A percentile compares a stretch with the other conserved stretches of the same genome.
These are phyloP conservation scores for Pholiota adiposa DNA, from an alignment of 1,284 basidiomycete species.

Conservation along the genomic window DNA sequence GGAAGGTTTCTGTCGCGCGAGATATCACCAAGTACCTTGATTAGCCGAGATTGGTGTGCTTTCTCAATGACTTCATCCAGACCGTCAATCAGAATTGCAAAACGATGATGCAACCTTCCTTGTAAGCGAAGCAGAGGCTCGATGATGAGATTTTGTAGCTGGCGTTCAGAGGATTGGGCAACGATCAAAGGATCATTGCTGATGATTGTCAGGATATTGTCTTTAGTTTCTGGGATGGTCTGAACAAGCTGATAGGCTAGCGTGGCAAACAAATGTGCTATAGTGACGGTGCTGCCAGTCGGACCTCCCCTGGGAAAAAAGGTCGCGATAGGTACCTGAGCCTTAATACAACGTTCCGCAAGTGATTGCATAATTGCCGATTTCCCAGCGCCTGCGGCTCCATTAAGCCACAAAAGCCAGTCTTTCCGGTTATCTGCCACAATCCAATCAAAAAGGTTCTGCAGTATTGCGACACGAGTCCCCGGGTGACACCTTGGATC, in stretches of 20 bases:
- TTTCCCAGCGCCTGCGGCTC: slow-evolving; percentile 27
- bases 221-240: background rate
- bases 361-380: slow-evolving; percentile 27
- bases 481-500: slow-evolving; percentile 16
- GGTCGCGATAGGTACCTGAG: background rate
- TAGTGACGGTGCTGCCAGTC: background rate
- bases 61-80: slow-evolving; percentile 15
- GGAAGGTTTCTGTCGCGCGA: background rate
- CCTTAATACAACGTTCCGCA: slow-evolving; percentile 14
- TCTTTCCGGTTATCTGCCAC: background rate
- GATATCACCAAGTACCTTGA: background rate
- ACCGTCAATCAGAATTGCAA: slow-evolving; percentile 16
- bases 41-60: background rate
- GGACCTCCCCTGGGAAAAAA: background rate
- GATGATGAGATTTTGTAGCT: slow-evolving; percentile 5
- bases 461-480: slow-evolving; percentile 10
- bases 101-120: background rate
- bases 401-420: slow-evolving; percentile 22
- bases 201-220: background rate
- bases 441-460: slow-evolving; percentile 12
- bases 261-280: background rate
- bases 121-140: background rate
- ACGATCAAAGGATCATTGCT: background rate
- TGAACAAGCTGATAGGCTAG: background rate
- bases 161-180: background rate